Conservation (phyloP, 441 rosid genomes). For the Adansonia grandidieri region DNA sequence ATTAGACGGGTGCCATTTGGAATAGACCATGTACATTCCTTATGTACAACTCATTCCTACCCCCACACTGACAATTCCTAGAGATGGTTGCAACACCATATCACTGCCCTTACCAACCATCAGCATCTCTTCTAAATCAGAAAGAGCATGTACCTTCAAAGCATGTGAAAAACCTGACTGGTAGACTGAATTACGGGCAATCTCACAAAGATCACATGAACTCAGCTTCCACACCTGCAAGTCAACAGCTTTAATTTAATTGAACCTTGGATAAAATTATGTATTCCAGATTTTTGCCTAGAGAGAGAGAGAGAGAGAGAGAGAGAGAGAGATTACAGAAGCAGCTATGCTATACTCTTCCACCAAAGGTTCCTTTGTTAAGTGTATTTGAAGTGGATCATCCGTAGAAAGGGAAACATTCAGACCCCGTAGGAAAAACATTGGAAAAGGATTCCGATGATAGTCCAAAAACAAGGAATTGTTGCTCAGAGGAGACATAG, state of each 20-base stretch:
- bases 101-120: background rate
- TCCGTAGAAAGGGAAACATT: conserved; percentile 98
- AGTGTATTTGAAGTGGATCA: conserved; percentile 98
- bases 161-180: conserved; percentile 99
- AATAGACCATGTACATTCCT: background rate
- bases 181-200: conserved; percentile 95
- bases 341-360: conserved; percentile 99
- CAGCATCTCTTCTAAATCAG: conserved; percentile 11
- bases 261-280: background rate
- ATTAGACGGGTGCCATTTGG: background rate
- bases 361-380: conserved; percentile 96
- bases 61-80: background rate
- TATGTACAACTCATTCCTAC: background rate
- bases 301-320: background rate
- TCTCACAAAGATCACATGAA: conserved; percentile 97
- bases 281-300: background rate
- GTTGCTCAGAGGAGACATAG: conserved; percentile 99
- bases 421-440: conserved; percentile 91
- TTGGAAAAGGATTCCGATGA: conserved; percentile 90
- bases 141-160: conserved; percentile 64
- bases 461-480: conserved; percentile 95
- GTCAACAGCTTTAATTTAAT: conserved; percentile 22
- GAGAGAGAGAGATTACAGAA: conserved; percentile 63
- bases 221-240: conserved; percentile 97
- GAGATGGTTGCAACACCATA: conserved; percentile 9